Base-by-base conservation (phyloP, 768 basidiomycete genomes). In the Calocybe indica region DNA sequence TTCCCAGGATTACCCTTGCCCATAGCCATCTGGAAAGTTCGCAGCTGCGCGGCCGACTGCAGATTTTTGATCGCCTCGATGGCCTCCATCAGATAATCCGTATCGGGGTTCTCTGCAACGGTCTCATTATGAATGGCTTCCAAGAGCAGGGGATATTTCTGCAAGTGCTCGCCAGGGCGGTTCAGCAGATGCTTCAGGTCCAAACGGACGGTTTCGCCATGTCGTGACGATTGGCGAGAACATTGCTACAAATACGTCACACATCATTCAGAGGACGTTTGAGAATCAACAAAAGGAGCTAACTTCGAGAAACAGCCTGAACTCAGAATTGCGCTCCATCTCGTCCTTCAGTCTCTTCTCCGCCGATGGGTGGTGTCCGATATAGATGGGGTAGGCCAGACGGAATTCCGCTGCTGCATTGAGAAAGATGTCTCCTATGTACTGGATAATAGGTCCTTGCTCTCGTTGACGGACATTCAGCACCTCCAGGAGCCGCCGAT, bases 21-120 rank as follows among this genome's bases (percentile, higher is more conserved):
- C 85, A 91, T 92, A 0, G 89, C 86, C 37, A 81, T 76, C 62
- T 97, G 93, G 80, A 94, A 97, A 4, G 92, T 89, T 53, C 85
- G 78, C 41, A 96, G 66, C 61, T 92, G 88, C 1, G 89, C 85
- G 5, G 91, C 77, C 5, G 78, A 77, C 52, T 92, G 88, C 47
- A 97, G 66, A 52, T 80, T 85, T 58, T 84, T 83, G 62, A 97
- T 91, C 0, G 90, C 83, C 42, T 81, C 79, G 37, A 91, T 83
- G 2, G 94, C 92, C 57, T 92, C 83, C n/a, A 73, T 66, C 47
- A 96, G 66, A 62, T 84, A 94, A 35, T 92, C 90, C 1, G 72
- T 74, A 58, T 97, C 93, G 0, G 88, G 80, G 56, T 92, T 92
- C 34, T 80, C 88, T 7, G 77, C 74, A 1, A 76, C 80, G 0